These are phyloP conservation scores for Oryza longistaminata DNA, from an alignment of 176 grass and related monocot genomes.

Conservation along the genomic window DNA sequence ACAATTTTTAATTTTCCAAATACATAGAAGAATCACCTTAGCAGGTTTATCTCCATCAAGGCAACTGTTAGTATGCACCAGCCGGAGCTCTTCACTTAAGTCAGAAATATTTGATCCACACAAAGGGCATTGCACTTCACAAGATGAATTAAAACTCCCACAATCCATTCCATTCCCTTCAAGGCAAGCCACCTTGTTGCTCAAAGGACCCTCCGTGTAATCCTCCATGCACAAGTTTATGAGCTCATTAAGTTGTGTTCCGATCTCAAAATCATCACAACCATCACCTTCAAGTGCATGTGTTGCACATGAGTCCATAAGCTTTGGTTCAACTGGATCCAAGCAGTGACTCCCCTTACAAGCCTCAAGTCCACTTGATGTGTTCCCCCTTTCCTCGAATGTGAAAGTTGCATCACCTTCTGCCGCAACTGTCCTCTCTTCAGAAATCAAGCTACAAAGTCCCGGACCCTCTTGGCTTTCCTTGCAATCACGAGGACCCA, in stretches of 20 bases:
- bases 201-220: slow-evolving; percentile 33
- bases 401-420: slow-evolving; percentile 9
- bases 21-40: slow-evolving; percentile 54
- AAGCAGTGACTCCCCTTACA: slow-evolving; percentile 16
- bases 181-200: neutral
- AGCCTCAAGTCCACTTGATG: neutral
- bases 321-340: slow-evolving; percentile 46
- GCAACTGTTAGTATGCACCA: slow-evolving; percentile 84
- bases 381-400: neutral
- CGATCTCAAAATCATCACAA: slow-evolving; percentile 65
- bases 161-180: slow-evolving; percentile 22
- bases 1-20: slow-evolving; percentile 15
- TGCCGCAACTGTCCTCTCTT: slow-evolving; percentile 29
- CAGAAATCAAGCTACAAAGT: slow-evolving; percentile 22
- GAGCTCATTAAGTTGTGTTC: slow-evolving; percentile 83
- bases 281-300: slow-evolving; percentile 26
- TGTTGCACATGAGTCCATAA: slow-evolving; percentile 29
- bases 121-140: slow-evolving; percentile 71
- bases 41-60: slow-evolving; percentile 53
- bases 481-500: slow-evolving; percentile 6
- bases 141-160: slow-evolving; percentile 13
- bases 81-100: slow-evolving; percentile 48
- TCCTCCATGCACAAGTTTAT: slow-evolving; percentile 72
- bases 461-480: neutral
- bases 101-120: slow-evolving; percentile 79